Conservation (phyloP, 1,284 basidiomycete species). For the Leucoagaricus sp. region DNA sequence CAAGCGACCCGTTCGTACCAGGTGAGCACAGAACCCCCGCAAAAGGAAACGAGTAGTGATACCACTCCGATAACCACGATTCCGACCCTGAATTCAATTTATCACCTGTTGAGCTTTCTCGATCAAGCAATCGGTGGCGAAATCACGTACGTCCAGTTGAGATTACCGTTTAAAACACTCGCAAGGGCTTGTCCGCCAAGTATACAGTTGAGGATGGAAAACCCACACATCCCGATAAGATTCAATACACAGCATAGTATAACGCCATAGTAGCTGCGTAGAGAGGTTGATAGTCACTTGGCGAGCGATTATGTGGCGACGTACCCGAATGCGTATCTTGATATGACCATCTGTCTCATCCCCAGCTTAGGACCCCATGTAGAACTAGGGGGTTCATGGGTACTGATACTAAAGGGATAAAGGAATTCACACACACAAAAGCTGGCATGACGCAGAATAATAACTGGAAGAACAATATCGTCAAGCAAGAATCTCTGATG, state of each 20-base stretch:
- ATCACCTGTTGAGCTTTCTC: neutral
- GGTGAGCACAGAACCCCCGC: slow-evolving; percentile 74
- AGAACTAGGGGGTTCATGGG: slow-evolving; percentile 41
- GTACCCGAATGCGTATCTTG: slow-evolving; percentile 72
- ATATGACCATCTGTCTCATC: slow-evolving; percentile 86
- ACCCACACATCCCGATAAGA: slow-evolving; percentile 66
- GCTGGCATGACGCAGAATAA: slow-evolving; percentile 38
- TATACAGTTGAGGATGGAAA: slow-evolving; percentile 78
- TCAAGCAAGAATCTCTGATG: slow-evolving; percentile 69
- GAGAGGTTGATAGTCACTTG: neutral
- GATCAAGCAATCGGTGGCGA: neutral
- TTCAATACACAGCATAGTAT: slow-evolving; percentile 68
- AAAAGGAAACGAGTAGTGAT: slow-evolving; percentile 82
- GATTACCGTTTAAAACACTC: slow-evolving; percentile 62
- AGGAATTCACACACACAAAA: slow-evolving; percentile 34
- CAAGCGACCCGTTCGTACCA: slow-evolving; percentile 81
- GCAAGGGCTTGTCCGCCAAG: slow-evolving; percentile 79
- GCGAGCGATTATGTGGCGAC: slow-evolving; percentile 20
- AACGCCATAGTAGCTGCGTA: slow-evolving; percentile 62
- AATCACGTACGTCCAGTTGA: slow-evolving; percentile 64
- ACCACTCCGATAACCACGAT: slow-evolving; percentile 85
- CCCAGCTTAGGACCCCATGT: slow-evolving; percentile 88
- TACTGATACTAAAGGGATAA: neutral
- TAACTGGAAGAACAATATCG: slow-evolving; percentile 79
- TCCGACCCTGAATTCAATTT: slow-evolving; percentile 59